phyloP scores from a whole-genome alignment of 371 early-diverging fungal genomes.

The Circinella minor region DNA sequence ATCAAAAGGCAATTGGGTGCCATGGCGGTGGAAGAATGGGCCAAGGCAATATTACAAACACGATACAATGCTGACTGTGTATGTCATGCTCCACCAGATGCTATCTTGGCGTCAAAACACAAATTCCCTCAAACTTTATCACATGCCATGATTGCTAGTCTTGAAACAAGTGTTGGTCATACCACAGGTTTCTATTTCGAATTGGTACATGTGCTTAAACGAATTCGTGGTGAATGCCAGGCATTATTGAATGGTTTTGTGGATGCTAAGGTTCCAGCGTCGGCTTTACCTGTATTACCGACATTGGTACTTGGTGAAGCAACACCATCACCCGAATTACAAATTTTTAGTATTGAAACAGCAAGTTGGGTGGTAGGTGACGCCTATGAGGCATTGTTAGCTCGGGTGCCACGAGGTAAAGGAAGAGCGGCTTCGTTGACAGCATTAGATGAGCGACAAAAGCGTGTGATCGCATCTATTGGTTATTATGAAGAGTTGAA shows the following conservation, averaged over 20 bases:
- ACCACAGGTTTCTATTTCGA: constrained; percentile 65
- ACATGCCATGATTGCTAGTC: constrained; percentile 54
- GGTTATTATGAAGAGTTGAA: constrained; percentile 69
- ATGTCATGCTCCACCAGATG: constrained; percentile 50
- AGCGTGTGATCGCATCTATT: constrained; percentile 67
- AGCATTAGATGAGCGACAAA: constrained; percentile 62
- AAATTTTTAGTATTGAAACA: constrained; percentile 67
- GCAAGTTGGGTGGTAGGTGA: constrained; percentile 61
- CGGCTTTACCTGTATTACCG: constrained; percentile 65
- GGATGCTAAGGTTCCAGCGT: constrained; percentile 56
- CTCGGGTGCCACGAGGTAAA: constrained; percentile 44
- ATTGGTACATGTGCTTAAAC: constrained; percentile 67
- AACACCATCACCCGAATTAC: constrained; percentile 47
- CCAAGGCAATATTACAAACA: constrained; percentile 52
- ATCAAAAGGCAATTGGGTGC: constrained; percentile 80
- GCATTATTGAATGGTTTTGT: constrained; percentile 67
- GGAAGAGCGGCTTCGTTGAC: constrained; percentile 42
- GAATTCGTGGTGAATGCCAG: constrained; percentile 79
- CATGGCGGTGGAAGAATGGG: constrained; percentile 87
- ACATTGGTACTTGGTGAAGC: constrained; percentile 55
- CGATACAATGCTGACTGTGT: constrained; percentile 49
- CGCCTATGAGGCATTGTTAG: constrained; percentile 50
- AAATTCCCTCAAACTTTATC: constrained; percentile 60
- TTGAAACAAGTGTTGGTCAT: constrained; percentile 48
- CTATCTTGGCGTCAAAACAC: constrained; percentile 39